These are phyloP conservation scores for Aspergillus pseudotamarii DNA, from an alignment of 2,329 filamentous ascomycete genomes.

Conservation along the genomic window DNA sequence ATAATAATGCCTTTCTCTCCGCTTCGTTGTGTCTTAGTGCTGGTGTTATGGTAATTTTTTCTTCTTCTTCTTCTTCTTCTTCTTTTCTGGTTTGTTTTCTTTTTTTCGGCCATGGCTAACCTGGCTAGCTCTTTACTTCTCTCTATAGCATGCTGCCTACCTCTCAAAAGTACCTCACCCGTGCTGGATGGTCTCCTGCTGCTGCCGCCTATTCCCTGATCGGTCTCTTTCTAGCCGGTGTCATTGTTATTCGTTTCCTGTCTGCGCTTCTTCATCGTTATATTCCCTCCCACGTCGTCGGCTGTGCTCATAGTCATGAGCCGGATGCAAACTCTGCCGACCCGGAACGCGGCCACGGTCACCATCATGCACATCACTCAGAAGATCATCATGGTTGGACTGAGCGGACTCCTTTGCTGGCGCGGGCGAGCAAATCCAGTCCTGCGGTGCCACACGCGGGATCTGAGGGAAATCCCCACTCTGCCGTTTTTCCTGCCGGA, in stretches of 20 bases:
- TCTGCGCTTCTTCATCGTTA: slow-evolving; percentile 50
- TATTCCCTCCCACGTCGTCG: slow-evolving; percentile 54
- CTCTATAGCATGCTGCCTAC: slow-evolving; percentile 92
- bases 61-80: not conserved
- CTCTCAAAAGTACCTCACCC: slow-evolving; percentile 73
- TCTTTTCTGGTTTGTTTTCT: too few relatives aligned
- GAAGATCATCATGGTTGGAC: slow-evolving; percentile 18
- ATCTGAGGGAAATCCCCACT: slow-evolving; percentile 18
- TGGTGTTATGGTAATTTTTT: slow-evolving; percentile 77
- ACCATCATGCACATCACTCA: slow-evolving; percentile 17
- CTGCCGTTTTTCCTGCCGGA: slow-evolving; percentile 25
- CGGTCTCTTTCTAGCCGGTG: slow-evolving; percentile 51
- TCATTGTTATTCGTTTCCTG: slow-evolving; percentile 49
- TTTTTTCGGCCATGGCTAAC: slow-evolving; percentile 28
- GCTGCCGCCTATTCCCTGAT: slow-evolving; percentile 59
- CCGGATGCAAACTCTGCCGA: slow-evolving; percentile 37
- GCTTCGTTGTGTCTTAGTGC: slow-evolving; percentile 90
- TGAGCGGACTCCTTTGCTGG: slow-evolving; percentile 37
- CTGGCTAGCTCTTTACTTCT: slow-evolving; percentile 77
- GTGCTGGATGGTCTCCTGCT: slow-evolving; percentile 68
- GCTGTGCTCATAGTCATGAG: slow-evolving; percentile 51
- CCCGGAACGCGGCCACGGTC: slow-evolving; percentile 33
- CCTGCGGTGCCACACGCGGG: slow-evolving; percentile 20
- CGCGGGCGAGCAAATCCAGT: slow-evolving; percentile 25
- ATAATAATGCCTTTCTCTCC: slow-evolving; percentile 85